A percentile compares a stretch with the other conserved stretches of the same genome.
phyloP scores from a whole-genome alignment of 129 eudicot species.

The Logfia minima region DNA sequence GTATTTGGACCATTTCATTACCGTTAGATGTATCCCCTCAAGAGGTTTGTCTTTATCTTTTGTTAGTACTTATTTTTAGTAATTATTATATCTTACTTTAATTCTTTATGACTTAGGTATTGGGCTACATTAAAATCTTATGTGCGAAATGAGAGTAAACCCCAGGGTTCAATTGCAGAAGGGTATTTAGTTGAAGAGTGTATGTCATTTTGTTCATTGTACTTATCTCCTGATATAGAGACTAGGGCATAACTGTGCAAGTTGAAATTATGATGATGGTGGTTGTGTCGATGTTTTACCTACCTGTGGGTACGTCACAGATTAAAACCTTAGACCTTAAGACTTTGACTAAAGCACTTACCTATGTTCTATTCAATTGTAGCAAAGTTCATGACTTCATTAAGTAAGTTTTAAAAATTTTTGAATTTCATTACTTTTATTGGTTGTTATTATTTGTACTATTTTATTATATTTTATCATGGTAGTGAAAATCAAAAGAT shows the following conservation, averaged over 20 bases:
- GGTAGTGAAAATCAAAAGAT: not conserved
- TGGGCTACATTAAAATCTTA: slow-evolving; percentile 10
- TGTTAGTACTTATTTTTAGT: not conserved
- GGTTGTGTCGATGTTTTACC: not conserved
- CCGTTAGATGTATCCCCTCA: slow-evolving; percentile 21
- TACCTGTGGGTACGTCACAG: not conserved
- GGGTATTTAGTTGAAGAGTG: too few species aligned
- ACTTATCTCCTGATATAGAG: not conserved
- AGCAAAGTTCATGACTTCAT: too few species aligned
- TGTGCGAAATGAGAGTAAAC: slow-evolving; percentile 23
- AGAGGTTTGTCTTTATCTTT: not conserved
- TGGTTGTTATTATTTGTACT: not conserved
- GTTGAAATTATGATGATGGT: not conserved
- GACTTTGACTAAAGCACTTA: too few species aligned
- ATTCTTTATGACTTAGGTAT: not conserved
- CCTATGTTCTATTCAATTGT: too few species aligned
- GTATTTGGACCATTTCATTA: slow-evolving; percentile 14
- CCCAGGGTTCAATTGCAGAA: too few species aligned
- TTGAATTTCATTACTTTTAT: too few species aligned
- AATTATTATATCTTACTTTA: not conserved
- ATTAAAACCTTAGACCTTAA: too few species aligned
- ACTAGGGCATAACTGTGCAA: not conserved
- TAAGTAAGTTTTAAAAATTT: too few species aligned
- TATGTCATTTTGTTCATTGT: not conserved
- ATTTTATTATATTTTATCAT: not conserved